These are phyloP conservation scores for Smallanthus sonchifolius DNA, from an alignment of 129 eudicot species.

Conservation along the genomic window DNA sequence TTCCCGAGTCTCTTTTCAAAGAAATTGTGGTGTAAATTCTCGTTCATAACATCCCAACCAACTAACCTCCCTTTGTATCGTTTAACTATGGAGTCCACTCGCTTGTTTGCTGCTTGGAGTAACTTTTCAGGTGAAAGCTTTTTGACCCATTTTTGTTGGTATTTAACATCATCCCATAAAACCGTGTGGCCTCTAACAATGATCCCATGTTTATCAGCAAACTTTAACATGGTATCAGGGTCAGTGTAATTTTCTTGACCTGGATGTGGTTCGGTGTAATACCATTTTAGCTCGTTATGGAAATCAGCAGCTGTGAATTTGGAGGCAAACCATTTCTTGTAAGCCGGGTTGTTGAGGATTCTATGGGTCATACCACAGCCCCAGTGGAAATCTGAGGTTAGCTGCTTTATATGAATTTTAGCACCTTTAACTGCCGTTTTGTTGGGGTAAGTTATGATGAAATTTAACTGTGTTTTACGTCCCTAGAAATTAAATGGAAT, in stretches of 20 bases:
- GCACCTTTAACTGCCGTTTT: constrained; percentile 30
- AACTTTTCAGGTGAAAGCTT: constrained; percentile 31
- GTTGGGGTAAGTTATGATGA: constrained; percentile 26
- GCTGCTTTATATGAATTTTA: constrained; percentile 26
- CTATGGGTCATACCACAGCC: constrained; percentile 44
- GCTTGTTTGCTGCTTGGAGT: constrained; percentile 26
- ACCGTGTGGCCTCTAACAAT: constrained; percentile 73
- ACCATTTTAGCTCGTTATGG: constrained; percentile 45
- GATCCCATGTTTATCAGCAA: constrained; percentile 43
- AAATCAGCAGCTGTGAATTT: constrained; percentile 42
- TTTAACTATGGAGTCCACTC: constrained; percentile 40
- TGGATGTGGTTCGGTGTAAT: constrained; percentile 22
- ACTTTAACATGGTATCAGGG: constrained; percentile 48
- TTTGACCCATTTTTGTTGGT: constrained; percentile 49
- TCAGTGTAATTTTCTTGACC: constrained; percentile 36
- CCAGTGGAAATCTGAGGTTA: constrained; percentile 41
- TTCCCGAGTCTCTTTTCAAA: constrained; percentile 52
- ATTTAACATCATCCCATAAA: constrained; percentile 58
- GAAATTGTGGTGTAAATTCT: constrained; percentile 58
- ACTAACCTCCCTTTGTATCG: constrained; percentile 50
- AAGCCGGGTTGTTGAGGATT: constrained; percentile 29
- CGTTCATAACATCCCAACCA: constrained; percentile 86
- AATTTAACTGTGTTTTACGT: constrained; percentile 30
- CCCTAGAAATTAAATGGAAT: constrained; percentile 19
- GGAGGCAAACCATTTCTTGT: constrained; percentile 43